A percentile compares a stretch with the other conserved stretches of the same genome.
Conservation (phyloP, 768 basidiomycete species). For the Termitomyces sp. region DNA sequence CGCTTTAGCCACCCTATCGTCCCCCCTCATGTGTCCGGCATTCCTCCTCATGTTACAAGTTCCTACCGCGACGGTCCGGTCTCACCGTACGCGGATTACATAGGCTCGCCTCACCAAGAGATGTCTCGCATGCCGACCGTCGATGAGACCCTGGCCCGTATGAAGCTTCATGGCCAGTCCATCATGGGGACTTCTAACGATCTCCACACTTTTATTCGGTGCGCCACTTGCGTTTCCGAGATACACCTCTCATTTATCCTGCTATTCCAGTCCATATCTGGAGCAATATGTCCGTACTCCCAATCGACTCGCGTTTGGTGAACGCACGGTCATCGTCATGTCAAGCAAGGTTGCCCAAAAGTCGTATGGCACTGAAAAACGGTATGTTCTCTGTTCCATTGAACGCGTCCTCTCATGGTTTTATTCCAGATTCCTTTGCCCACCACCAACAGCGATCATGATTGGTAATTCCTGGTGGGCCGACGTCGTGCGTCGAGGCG, state of each 20-base stretch:
- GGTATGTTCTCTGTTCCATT: slow-evolving; percentile 37
- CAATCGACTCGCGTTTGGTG: slow-evolving; percentile 87
- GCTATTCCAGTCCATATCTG: slow-evolving; percentile 57
- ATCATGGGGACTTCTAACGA: slow-evolving; percentile 63
- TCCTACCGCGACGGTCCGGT: slow-evolving; percentile 50
- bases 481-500: slow-evolving; percentile 67
- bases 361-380: slow-evolving; percentile 93
- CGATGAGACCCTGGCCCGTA: slow-evolving; percentile 55
- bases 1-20: slow-evolving; percentile 46
- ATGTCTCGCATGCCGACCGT: slow-evolving; percentile 59
- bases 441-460: slow-evolving; percentile 90
- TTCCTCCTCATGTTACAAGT: slow-evolving; percentile 68
- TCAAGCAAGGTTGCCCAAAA: slow-evolving; percentile 98
- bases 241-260: not conserved
- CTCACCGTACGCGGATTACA: slow-evolving; percentile 34
- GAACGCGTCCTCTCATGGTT: slow-evolving; percentile 4
- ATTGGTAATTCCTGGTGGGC: slow-evolving; percentile 96
- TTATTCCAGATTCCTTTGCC: slow-evolving; percentile 72
- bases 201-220: slow-evolving; percentile 79
- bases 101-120: slow-evolving; percentile 38
- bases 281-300: slow-evolving; percentile 81
- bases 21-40: slow-evolving; percentile 49
- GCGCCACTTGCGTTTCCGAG: slow-evolving; percentile 15
- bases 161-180: slow-evolving; percentile 56
- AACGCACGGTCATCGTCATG: slow-evolving; percentile 93